Evolutionary conservation across 345 rosid genomes (phyloP).

Genomic region (Dovyalis caffra): DNA sequence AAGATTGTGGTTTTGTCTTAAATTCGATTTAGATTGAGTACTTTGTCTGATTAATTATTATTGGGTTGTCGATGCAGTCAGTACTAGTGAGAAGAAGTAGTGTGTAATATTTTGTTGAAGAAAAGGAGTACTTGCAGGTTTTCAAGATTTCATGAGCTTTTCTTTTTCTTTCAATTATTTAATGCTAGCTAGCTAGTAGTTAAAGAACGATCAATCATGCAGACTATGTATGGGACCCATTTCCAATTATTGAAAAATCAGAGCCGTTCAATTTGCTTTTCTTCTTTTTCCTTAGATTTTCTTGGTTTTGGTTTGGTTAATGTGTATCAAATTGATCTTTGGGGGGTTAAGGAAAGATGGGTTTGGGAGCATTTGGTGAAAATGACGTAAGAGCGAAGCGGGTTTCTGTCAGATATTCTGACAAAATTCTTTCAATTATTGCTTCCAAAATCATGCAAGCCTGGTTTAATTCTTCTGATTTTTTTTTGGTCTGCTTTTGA

Average conservation of each 20-base stretch:
- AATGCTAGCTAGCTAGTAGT: neutral
- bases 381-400: neutral
- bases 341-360: neutral
- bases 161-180: too few relatives aligned
- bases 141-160: neutral
- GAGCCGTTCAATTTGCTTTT: conserved; percentile 35
- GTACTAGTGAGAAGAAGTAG: neutral
- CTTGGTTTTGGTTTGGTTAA: neutral
- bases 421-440: conserved; percentile 18
- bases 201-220: neutral
- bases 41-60: neutral
- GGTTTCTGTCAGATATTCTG: conserved; percentile 1
- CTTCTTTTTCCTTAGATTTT: too few relatives aligned
- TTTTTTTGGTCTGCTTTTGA: neutral
- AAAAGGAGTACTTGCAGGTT: neutral
- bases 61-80: neutral
- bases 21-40: neutral
- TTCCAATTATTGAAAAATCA: conserved; percentile 28
- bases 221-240: neutral
- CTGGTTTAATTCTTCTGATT: neutral
- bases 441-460: conserved; percentile 2
- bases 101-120: neutral
- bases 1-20: neutral
- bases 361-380: conserved; percentile 5
- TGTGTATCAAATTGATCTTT: neutral